A percentile compares a stretch with the other conserved stretches of the same genome.
Conservation (phyloP, 148 eudicot genomes). For the Pharnaceum exiguum region DNA sequence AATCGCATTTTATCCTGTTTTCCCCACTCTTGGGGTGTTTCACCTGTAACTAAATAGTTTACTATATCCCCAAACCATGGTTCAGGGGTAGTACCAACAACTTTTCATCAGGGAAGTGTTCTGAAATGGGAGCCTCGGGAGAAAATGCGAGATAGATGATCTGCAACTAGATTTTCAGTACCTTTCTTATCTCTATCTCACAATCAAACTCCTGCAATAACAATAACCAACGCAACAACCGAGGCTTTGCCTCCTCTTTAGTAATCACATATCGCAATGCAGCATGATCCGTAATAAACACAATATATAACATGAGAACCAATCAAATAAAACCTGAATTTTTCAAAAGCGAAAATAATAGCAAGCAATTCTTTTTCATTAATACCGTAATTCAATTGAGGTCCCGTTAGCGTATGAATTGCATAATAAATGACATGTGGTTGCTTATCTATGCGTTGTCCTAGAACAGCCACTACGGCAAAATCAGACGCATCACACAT, state of each 20-base stretch:
- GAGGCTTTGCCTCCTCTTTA: slow-evolving; percentile 2
- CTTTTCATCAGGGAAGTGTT: background rate
- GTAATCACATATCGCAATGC: background rate
- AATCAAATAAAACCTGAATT: background rate
- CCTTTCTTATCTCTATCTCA: slow-evolving; percentile 3
- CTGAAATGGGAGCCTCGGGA: background rate
- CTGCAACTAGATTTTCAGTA: background rate
- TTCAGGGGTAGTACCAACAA: background rate
- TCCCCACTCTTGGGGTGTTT: background rate
- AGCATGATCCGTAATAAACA: background rate
- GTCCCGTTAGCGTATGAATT: background rate
- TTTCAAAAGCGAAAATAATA: no score
- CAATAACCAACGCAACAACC: background rate
- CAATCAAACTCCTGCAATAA: background rate
- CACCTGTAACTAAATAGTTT: background rate
- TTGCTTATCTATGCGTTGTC: background rate
- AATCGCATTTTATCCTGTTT: background rate
- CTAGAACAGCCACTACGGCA: background rate
- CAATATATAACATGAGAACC: background rate
- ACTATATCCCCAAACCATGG: background rate
- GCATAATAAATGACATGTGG: background rate
- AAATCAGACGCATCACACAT: background rate
- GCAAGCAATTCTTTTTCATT: background rate
- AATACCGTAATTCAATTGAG: background rate
- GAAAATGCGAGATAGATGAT: background rate